Evolutionary conservation across 805 yeast species (phyloP).

Genomic region (Lipomyces yamadae): DNA sequence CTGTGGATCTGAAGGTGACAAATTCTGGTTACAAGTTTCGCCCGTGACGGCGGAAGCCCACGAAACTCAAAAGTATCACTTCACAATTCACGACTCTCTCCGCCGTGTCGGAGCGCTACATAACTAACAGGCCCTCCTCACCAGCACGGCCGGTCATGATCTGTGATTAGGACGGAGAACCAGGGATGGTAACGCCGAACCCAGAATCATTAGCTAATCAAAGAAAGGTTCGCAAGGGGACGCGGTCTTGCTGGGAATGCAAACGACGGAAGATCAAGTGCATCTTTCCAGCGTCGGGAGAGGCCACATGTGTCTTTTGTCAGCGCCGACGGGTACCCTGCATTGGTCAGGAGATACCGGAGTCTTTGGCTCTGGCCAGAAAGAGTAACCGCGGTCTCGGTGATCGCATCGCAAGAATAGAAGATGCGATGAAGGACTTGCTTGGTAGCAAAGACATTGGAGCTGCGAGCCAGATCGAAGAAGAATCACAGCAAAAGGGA

Average conservation of each 20-base stretch:
- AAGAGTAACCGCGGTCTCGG: neutral
- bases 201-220: neutral
- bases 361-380: neutral
- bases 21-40: neutral
- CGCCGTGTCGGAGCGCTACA: neutral
- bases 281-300: conserved; percentile 5
- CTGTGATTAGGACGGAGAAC: neutral
- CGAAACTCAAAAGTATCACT: neutral
- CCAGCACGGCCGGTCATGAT: neutral
- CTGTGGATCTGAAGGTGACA: neutral
- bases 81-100: neutral
- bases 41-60: neutral
- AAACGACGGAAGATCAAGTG: conserved; percentile 4
- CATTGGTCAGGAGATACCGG: neutral
- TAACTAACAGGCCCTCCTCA: neutral
- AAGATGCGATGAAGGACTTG: conserved; percentile 1
- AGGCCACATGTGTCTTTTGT: neutral
- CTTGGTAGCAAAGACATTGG: neutral
- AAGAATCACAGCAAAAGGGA: neutral
- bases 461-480: neutral
- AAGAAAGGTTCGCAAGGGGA: neutral
- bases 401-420: conserved; percentile 1
- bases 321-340: conserved; percentile 6
- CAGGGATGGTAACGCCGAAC: neutral
- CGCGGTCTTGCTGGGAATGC: conserved; percentile 2